Evolutionary conservation across 1,139 yeast species (phyloP), one percentile per base, ranked within the genome.

Genomic region (Pichia sp.): DNA sequence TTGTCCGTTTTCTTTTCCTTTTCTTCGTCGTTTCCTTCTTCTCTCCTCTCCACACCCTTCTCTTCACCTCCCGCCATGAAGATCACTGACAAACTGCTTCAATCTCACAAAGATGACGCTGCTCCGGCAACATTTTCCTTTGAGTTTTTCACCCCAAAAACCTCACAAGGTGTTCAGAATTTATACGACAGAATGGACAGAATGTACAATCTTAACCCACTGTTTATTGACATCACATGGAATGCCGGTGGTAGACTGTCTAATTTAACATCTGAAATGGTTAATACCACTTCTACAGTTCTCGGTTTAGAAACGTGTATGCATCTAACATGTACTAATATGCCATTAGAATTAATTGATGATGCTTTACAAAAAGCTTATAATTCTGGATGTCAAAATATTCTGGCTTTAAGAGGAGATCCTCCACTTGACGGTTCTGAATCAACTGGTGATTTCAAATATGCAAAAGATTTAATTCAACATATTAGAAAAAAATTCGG

Each of bases 71-170:
- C n/a, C 21, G 13, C 4, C 23, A 75, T 76, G 81, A 74, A 68
- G 64, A 69, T 76, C 50, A 66, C 78, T 6, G 76, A 75, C 37
- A 76, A 76, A 56, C 64, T 75, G 48, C 50, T 57, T 33, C 72
- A 65, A 53, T 75, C 78, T 16, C 79, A 74, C 49, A 33, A 34
- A 28, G 47, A 41, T 19, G 45, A 37, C 11, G 38, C 43, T 18
- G 62, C 53, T 50, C 73, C 55, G 50, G 78, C 95, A 5, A 86
- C 96, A 5, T 91, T 86, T 62, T 89, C 97, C 37, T 91, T 89
- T 57, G 98, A 91, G 69, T 91, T 86, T 67, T 91, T 91, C 61
- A 96, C 91, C n/a, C 98, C 98, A 34, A 91, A 91, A 68, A 91
- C 98, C 1, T 73, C 93, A 20, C 96, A 91, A 63, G 98, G 98